Base-by-base conservation (phyloP, 1,139 yeast genomes). In the Diutina scorzettiae region DNA sequence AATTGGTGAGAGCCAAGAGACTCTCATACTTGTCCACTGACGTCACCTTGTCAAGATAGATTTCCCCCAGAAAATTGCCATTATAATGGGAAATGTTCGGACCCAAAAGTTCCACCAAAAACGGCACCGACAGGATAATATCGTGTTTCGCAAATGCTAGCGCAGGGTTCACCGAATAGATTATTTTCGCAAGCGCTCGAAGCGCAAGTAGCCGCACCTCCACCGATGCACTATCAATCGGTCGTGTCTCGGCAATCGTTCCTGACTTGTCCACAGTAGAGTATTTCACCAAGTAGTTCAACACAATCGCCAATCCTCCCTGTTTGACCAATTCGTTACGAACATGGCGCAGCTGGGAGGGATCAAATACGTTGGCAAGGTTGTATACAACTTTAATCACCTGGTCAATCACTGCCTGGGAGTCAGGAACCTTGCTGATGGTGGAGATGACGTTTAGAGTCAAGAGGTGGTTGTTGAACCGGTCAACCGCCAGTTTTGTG, bases 1-100 rank as follows among this genome's bases (percentile, higher is more conserved):
- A 46, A 49, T 75, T 75, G 3, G 77, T 71, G 36, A 75, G 56
- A 0, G 80, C 74, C 36, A 72, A 52, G 17, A 75, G 53, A 0
- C 69, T 49, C 47, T 70, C 74, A 47, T 65, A 69, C 29, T 60
- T 60, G 46, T 73, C 79, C 12, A 64, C 45, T 16, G 45, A 47
- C 0, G 66, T 58, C 46, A 64, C 51, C 4, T 63, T 63, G 2
- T 32, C 45, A 19, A 59, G 30, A n/a, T 36, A 25, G 3, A 12
- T 3, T 14, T 44, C 45, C 3, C 42, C 43, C 7, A 37, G 33
- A 14, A 45, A 33, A 5, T 42, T 32, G 0, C 58, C 57, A 3
- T 49, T 25, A 42, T 61, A 59, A 12, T 53, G 47, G 5, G 58
- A 44, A 5, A 58, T 53, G 43, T 57, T 59, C 5, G 63, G 62